Evolutionary conservation across 108 stramenopile genomes (phyloP).

Genomic region (Skeletonema potamos): DNA sequence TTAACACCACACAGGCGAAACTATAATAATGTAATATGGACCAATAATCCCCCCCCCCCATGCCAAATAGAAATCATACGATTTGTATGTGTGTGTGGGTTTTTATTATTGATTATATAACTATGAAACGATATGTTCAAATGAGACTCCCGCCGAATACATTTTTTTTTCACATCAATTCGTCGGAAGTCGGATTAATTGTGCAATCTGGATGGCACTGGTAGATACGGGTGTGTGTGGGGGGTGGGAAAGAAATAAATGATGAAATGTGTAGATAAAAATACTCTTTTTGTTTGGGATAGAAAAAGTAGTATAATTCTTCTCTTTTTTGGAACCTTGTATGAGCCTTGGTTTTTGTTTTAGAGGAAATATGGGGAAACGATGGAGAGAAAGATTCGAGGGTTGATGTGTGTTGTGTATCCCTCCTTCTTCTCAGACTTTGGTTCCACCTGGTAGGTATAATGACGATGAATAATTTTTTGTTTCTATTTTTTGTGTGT

Average conservation of each 20-base stretch:
- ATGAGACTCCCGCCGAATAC: not conserved
- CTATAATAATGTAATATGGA: no score
- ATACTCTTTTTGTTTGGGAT: not conserved
- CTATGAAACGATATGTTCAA: not conserved
- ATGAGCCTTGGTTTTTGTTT: not conserved
- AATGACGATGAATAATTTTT: no score
- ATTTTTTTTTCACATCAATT: not conserved
- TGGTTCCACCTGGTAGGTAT: no score
- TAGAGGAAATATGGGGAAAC: not conserved
- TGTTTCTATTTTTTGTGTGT: no score
- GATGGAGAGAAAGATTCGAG: no score
- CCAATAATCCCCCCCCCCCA: not conserved
- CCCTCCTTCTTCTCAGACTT: no score
- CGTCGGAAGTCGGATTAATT: not conserved
- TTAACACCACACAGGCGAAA: no score
- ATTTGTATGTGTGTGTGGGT: no score
- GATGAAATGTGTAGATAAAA: no score
- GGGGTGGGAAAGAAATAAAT: no score
- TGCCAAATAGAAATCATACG: not conserved
- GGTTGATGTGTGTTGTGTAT: no score
- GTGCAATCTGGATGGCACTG: not conserved
- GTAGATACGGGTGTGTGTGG: not conserved
- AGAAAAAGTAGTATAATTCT: not conserved
- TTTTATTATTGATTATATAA: not conserved
- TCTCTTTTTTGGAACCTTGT: not conserved